phyloP scores from a whole-genome alignment of 768 basidiomycete genomes.

The Pholiota conissans region DNA sequence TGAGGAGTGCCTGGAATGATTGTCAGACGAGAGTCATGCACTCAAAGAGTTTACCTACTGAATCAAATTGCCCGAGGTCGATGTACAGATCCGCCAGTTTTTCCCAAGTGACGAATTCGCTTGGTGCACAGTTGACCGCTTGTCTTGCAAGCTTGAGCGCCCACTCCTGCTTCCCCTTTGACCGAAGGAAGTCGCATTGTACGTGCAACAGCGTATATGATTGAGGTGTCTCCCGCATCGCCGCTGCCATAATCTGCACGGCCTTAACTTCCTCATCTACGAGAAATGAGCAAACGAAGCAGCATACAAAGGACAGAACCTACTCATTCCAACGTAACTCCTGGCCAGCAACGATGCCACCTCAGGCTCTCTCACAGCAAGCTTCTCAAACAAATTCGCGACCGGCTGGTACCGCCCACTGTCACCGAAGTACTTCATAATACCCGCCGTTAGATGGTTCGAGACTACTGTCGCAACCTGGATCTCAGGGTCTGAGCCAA shows the following conservation, averaged over 20 bases:
- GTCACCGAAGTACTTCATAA: conserved; percentile 97
- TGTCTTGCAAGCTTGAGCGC: conserved; percentile 89
- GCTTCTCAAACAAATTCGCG: conserved; percentile 92
- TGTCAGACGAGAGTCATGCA: neutral
- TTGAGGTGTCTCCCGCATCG: conserved; percentile 84
- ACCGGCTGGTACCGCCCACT: conserved; percentile 84
- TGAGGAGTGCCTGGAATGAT: conserved; percentile 65
- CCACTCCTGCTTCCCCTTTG: conserved; percentile 85
- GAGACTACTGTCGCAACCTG: conserved; percentile 97
- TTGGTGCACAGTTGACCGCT: conserved; percentile 97
- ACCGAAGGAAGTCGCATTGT: conserved; percentile 91
- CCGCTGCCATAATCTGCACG: conserved; percentile 86
- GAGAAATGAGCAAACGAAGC: neutral
- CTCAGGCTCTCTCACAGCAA: conserved; percentile 84
- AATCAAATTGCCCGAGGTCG: conserved; percentile 84
- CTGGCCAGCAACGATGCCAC: conserved; percentile 84
- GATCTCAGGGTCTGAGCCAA: conserved; percentile 97
- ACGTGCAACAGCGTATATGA: conserved; percentile 93
- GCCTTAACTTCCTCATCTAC: conserved; percentile 98
- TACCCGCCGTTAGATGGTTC: conserved; percentile 92
- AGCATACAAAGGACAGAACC: conserved; percentile 29
- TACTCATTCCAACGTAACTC: conserved; percentile 97
- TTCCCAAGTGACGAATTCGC: conserved; percentile 99
- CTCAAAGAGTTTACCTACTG: conserved; percentile 32
- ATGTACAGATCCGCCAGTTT: conserved; percentile 96